Evolutionary conservation across 164 flowering plant genomes (phyloP), one percentile per base, ranked within the genome.

Genomic region (Stephania cephalantha): DNA sequence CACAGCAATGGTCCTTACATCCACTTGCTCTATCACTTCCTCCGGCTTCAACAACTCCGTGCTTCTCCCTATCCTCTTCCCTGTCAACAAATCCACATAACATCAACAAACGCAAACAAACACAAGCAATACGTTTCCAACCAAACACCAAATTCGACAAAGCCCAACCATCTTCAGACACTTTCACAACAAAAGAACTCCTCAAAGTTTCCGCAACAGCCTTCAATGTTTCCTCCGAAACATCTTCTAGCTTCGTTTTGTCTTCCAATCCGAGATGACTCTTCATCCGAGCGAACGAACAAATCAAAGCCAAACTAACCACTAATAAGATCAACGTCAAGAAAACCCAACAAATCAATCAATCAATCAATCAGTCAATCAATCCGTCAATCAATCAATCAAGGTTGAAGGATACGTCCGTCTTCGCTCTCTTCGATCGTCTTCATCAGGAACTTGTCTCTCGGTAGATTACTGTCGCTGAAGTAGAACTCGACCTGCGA

Each of bases 391-490:
- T 25, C 25, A 25, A 8, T 35, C 42, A 35, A 35, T 35, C 42
- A 35, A 35, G 42, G 1, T 3, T 15, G 42, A 84, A 87, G 91
- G 95, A 90, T 89, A 95, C 99, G 12, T 77, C 97, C 98, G 84
- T 90, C 98, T 77, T 89, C 91, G 74, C 87, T 87, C 68, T 89
- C 91, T 9, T 72, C 77, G 70, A 95, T 81, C 17, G 91, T 71
- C 74, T 87, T 87, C 81, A 53, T 87, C 46, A 93, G 84, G 75
- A 95, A 93, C 25, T 69, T 80, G 74, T 95, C 99, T 66, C 90
- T 85, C 1, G 97, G 97, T 29, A 95, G 90, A 85, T 95, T 95
- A 79, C 97, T 93, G 70, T 95, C 97, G 73, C 99, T 87, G 86
- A 95, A 93, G 79, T 95, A 95, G 71, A 91, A 95, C 86, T 95